Conservation (phyloP, 257 asterid species). For the Eucommia ulmoides region DNA sequence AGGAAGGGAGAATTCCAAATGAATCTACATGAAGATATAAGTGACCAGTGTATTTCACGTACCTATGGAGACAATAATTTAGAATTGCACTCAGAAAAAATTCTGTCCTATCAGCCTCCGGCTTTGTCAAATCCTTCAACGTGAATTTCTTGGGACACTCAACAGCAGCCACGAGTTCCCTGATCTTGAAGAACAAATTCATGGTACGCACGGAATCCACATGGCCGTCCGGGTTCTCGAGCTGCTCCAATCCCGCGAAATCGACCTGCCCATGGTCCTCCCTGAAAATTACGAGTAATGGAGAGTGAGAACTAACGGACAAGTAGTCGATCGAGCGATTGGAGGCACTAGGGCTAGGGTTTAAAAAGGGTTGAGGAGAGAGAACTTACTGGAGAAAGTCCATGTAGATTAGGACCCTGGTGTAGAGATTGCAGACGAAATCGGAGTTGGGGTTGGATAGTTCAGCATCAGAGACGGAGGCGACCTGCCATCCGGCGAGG, state of each 20-base stretch:
- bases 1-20: neutral
- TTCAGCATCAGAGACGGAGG: constrained; percentile 46
- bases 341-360: neutral
- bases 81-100: constrained; percentile 64
- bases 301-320: too few relatives aligned
- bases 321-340: neutral
- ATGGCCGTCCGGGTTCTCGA: constrained; percentile 79
- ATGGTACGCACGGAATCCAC: constrained; percentile 37
- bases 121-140: constrained; percentile 60
- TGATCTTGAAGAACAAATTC: constrained; percentile 42
- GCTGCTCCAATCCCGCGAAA: constrained; percentile 63
- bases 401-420: constrained; percentile 35
- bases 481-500: constrained; percentile 40
- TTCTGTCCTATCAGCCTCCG: constrained; percentile 66
- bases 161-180: constrained; percentile 30
- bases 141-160: constrained; percentile 50
- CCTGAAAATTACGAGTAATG: constrained; percentile 17
- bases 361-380: neutral
- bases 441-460: constrained; percentile 50
- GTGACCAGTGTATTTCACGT: too few relatives aligned
- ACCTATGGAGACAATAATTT: constrained; percentile 72
- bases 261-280: constrained; percentile 70
- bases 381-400: constrained; percentile 31
- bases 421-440: constrained; percentile 50
- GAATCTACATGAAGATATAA: too few relatives aligned